These are phyloP conservation scores for Penicillium waksmanii DNA, from an alignment of 495 filamentous ascomycete species.

Conservation along the genomic window DNA sequence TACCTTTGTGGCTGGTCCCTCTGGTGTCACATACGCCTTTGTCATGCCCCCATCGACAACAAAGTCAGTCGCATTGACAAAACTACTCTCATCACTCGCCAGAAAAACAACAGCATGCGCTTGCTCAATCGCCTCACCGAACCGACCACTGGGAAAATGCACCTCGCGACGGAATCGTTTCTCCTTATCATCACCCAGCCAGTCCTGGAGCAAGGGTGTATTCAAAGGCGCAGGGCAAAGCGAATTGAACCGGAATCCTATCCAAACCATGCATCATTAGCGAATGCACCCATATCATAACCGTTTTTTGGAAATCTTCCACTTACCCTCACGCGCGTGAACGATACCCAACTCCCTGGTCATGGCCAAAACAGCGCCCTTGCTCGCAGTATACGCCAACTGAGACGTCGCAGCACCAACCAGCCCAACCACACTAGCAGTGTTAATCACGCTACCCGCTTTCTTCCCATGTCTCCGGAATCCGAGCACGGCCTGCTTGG, in stretches of 20 bases:
- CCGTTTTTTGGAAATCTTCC: not conserved
- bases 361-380: constrained; percentile 89
- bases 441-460: constrained; percentile 87
- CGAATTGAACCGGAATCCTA: constrained; percentile 81
- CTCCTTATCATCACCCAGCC: constrained; percentile 84
- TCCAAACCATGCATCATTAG: not conserved
- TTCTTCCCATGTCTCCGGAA: constrained; percentile 81
- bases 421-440: constrained; percentile 88
- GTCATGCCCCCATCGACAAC: constrained; percentile 97
- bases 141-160: constrained; percentile 93
- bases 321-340: constrained; percentile 71
- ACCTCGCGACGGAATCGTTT: constrained; percentile 88
- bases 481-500: constrained; percentile 86
- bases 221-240: constrained; percentile 94
- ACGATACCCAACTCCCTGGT: constrained; percentile 83
- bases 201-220: constrained; percentile 86
- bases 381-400: constrained; percentile 91
- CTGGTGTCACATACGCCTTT: constrained; percentile 81
- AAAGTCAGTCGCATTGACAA: constrained; percentile 91
- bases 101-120: constrained; percentile 93
- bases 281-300: no score
- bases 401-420: constrained; percentile 95
- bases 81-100: constrained; percentile 92
- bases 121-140: constrained; percentile 95
- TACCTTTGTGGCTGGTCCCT: constrained; percentile 69